These are phyloP conservation scores for Bryoerythrophyllum caledonicum DNA, from an alignment of 225 moss, liverwort and hornwort species.

Conservation along the genomic window DNA sequence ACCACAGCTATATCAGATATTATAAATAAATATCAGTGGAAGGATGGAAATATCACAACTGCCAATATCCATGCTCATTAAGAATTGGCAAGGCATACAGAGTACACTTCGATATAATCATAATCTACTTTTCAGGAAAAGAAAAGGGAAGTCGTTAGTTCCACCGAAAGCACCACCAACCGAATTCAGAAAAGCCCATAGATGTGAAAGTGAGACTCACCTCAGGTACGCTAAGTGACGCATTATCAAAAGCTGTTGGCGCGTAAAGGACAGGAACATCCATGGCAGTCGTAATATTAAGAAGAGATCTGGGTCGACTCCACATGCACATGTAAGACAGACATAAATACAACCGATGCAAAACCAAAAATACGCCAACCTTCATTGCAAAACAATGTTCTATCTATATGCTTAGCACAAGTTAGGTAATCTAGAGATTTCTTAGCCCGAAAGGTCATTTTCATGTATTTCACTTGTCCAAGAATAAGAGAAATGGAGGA, in stretches of 20 bases:
- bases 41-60: neutral
- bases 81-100: neutral
- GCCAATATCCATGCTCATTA: neutral
- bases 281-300: conserved; percentile 35
- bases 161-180: neutral
- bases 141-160: neutral
- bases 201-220: conserved; percentile 13
- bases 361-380: neutral
- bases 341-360: neutral
- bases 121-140: neutral
- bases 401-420: neutral
- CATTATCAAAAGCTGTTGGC: conserved; percentile 59
- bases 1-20: neutral
- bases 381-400: neutral
- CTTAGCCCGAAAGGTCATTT: neutral
- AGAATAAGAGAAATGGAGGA: neutral
- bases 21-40: neutral
- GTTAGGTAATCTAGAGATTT: neutral
- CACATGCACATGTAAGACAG: neutral
- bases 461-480: neutral
- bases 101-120: neutral
- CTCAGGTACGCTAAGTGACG: conserved; percentile 54
- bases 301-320: conserved; percentile 45
- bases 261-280: conserved; percentile 76
- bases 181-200: neutral